Percentiles rank a stretch among this genome's conserved stretches.
Conservation (phyloP, 1,284 basidiomycete species). For the Microbotryum saponariae region DNA sequence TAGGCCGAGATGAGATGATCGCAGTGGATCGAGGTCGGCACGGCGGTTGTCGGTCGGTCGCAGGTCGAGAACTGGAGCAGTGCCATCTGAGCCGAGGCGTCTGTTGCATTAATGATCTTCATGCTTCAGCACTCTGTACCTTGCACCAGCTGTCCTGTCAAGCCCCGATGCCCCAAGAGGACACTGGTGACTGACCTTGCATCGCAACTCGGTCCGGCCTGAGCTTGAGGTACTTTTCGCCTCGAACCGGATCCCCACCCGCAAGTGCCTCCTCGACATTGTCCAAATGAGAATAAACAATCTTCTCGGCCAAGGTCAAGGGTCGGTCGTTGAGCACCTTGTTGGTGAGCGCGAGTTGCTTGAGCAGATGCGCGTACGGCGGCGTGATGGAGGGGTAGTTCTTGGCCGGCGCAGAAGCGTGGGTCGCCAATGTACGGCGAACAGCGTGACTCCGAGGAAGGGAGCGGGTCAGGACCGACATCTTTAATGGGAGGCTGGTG, state of each 20-base stretch:
- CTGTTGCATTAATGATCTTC: slow-evolving; percentile 38
- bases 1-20: slow-evolving; percentile 72
- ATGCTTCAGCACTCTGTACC: neutral
- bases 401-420: slow-evolving; percentile 17
- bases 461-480: slow-evolving; percentile 1
- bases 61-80: slow-evolving; percentile 99
- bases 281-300: slow-evolving; percentile 84
- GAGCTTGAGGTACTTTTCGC: slow-evolving; percentile 84
- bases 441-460: neutral
- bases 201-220: slow-evolving; percentile 90
- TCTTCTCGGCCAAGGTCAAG: slow-evolving; percentile 93
- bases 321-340: slow-evolving; percentile 60
- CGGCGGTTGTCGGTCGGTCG: slow-evolving; percentile 73
- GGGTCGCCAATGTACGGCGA: slow-evolving; percentile 24
- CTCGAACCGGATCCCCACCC: slow-evolving; percentile 60
- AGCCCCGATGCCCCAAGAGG: neutral
- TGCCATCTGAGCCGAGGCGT: slow-evolving; percentile 92
- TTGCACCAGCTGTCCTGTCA: neutral
- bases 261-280: slow-evolving; percentile 66
- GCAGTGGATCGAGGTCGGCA: slow-evolving; percentile 84
- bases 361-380: slow-evolving; percentile 68
- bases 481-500: slow-evolving; percentile 2
- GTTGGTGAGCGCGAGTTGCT: slow-evolving; percentile 65
- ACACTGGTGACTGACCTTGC: slow-evolving; percentile 51
- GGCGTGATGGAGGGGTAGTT: slow-evolving; percentile 46